These are phyloP conservation scores for Gigaspora rosea DNA, from an alignment of 192 early-diverging fungal genomes.

Conservation along the genomic window DNA sequence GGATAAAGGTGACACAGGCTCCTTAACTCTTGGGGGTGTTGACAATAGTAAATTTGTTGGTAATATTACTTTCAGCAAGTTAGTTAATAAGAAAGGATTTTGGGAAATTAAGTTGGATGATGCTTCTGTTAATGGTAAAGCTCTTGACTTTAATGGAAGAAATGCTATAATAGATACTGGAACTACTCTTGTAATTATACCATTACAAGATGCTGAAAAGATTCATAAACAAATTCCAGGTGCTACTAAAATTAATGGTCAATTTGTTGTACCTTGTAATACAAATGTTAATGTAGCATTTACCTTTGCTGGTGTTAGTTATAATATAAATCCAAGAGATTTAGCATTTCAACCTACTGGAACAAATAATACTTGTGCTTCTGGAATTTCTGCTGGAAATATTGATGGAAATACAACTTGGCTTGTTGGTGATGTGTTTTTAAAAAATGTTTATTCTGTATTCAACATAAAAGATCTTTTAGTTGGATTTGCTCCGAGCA, in stretches of 20 bases:
- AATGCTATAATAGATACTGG: slow-evolving; percentile 58
- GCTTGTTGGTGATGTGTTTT: slow-evolving; percentile 50
- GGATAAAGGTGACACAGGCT: not conserved
- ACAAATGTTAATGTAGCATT: not conserved
- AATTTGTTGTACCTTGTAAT: not conserved
- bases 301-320: not conserved
- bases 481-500: not conserved
- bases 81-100: not conserved
- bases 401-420: slow-evolving; percentile 34
- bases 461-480: slow-evolving; percentile 35
- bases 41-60: not conserved
- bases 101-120: not conserved
- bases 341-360: not conserved
- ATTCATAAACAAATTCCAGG: slow-evolving; percentile 49
- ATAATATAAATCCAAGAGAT: not conserved
- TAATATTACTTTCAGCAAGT: not conserved
- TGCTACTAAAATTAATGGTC: slow-evolving; percentile 28
- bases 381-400: not conserved
- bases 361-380: not conserved
- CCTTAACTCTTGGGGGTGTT: not conserved
- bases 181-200: slow-evolving; percentile 54
- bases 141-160: not conserved
- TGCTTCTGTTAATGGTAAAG: not conserved
- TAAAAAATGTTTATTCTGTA: slow-evolving; percentile 53
- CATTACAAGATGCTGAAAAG: slow-evolving; percentile 32